phyloP scores from a whole-genome alignment of 257 asterid species.

The Echites panduratus region DNA sequence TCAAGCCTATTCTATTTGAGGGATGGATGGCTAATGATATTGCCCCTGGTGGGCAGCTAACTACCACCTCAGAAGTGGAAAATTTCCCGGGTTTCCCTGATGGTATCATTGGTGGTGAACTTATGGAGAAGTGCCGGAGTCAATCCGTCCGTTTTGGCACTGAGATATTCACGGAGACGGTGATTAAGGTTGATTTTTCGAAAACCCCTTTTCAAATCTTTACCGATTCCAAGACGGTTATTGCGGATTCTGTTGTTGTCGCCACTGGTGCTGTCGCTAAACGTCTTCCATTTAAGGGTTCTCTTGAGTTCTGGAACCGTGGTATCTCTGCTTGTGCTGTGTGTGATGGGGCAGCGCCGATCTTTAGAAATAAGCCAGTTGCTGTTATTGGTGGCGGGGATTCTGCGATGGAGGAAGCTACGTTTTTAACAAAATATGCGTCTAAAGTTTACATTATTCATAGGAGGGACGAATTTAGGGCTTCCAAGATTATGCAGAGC shows the following conservation, averaged over 20 bases:
- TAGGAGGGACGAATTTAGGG: slow-evolving; percentile 77
- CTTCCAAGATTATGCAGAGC: slow-evolving; percentile 87
- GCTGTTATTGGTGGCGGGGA: slow-evolving; percentile 99
- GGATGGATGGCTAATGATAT: slow-evolving; percentile 99
- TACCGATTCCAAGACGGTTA: slow-evolving; percentile 51
- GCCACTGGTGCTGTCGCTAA: slow-evolving; percentile 93
- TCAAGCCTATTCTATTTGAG: slow-evolving; percentile 83
- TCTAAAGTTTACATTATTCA: slow-evolving; percentile 85
- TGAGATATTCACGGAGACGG: slow-evolving; percentile 65
- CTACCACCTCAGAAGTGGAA: slow-evolving; percentile 92
- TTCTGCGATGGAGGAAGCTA: slow-evolving; percentile 98
- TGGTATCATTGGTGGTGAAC: slow-evolving; percentile 64
- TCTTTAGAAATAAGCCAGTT: slow-evolving; percentile 68
- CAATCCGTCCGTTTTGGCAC: slow-evolving; percentile 70
- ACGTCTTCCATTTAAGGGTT: slow-evolving; percentile 62
- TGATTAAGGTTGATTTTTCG: slow-evolving; percentile 59
- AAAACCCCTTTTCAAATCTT: slow-evolving; percentile 50
- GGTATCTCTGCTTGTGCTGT: slow-evolving; percentile 97
- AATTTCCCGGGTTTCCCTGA: slow-evolving; percentile 94
- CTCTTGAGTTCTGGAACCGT: slow-evolving; percentile 75
- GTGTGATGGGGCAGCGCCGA: slow-evolving; percentile 94
- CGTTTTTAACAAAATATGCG: slow-evolving; percentile 78
- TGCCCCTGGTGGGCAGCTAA: slow-evolving; percentile 95
- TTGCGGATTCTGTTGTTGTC: slow-evolving; percentile 71
- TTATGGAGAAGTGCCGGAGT: slow-evolving; percentile 61